Conservation (phyloP, 1,139 yeast species). For the Kluyveromyces marxianus region DNA sequence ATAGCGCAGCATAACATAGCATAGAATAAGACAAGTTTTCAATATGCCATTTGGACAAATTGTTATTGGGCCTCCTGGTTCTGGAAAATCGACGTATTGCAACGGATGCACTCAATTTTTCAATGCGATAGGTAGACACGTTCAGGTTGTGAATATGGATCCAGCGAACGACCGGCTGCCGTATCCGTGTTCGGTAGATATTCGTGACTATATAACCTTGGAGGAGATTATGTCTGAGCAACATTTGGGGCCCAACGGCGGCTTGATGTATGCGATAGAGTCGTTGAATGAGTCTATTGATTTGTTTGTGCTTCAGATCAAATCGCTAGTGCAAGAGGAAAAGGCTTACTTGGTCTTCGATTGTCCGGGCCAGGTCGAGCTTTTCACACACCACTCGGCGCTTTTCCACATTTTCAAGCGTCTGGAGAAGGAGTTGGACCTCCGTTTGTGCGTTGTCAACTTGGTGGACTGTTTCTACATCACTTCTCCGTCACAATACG, state of each 20-base stretch:
- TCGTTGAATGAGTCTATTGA: constrained; percentile 50
- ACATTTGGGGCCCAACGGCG: constrained; percentile 90
- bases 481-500: constrained; percentile 82
- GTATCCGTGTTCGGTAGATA: constrained; percentile 81
- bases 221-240: constrained; percentile 89
- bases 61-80: constrained; percentile 96
- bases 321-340: constrained; percentile 50
- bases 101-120: constrained; percentile 87
- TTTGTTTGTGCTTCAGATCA: constrained; percentile 51
- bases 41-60: constrained; percentile 76
- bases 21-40: background rate
- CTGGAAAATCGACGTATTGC: constrained; percentile 95
- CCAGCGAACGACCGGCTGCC: constrained; percentile 87
- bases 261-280: constrained; percentile 83
- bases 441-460: constrained; percentile 80
- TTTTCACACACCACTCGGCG: constrained; percentile 86
- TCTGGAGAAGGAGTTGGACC: constrained; percentile 57
- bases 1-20: too few species aligned
- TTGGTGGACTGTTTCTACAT: constrained; percentile 80
- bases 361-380: constrained; percentile 96
- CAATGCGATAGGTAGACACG: constrained; percentile 87
- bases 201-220: constrained; percentile 75
- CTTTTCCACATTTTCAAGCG: constrained; percentile 64
- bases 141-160: constrained; percentile 76
- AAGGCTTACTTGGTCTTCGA: constrained; percentile 76